A percentile compares a stretch with the other conserved stretches of the same genome.
phyloP scores from a whole-genome alignment of 2,329 filamentous ascomycete genomes.

The Blastomyces silverae region DNA sequence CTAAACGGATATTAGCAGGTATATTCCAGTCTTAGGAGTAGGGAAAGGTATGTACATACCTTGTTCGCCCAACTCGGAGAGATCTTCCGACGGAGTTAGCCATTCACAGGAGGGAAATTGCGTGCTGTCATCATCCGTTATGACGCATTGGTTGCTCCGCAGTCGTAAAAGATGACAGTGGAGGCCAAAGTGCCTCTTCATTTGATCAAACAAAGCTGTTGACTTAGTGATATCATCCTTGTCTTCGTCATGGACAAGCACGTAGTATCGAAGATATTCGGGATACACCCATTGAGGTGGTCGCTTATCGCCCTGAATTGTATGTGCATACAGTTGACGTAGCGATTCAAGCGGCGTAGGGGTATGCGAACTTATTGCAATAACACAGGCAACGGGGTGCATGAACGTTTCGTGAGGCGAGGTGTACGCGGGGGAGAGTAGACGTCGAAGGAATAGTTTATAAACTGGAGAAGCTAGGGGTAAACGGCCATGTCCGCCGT shows the following conservation, averaged over 20 bases:
- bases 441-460: slow-evolving; percentile 70
- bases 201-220: slow-evolving; percentile 87
- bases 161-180: slow-evolving; percentile 89
- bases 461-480: slow-evolving; percentile 67
- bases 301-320: slow-evolving; percentile 65
- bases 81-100: slow-evolving; percentile 80
- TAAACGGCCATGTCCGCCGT: slow-evolving; percentile 26
- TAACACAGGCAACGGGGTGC: slow-evolving; percentile 88
- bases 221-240: slow-evolving; percentile 86
- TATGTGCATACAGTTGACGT: slow-evolving; percentile 73
- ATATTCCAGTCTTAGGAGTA: slow-evolving; percentile 7
- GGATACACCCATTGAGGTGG: slow-evolving; percentile 82
- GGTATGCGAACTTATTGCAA: slow-evolving; percentile 89
- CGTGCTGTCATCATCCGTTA: slow-evolving; percentile 86
- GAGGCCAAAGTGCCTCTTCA: slow-evolving; percentile 96
- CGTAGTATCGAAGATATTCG: slow-evolving; percentile 92
- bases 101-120: slow-evolving; percentile 76
- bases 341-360: slow-evolving; percentile 78
- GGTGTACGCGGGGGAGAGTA: slow-evolving; percentile 72
- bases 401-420: slow-evolving; percentile 86
- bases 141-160: slow-evolving; percentile 73
- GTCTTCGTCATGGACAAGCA: slow-evolving; percentile 94
- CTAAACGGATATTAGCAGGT: slow-evolving; percentile 15
- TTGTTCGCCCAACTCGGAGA: slow-evolving; percentile 63
- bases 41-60: slow-evolving; percentile 34